phyloP scores from a whole-genome alignment of 2,329 filamentous ascomycete genomes.

The Emericellopsis atlantica region DNA sequence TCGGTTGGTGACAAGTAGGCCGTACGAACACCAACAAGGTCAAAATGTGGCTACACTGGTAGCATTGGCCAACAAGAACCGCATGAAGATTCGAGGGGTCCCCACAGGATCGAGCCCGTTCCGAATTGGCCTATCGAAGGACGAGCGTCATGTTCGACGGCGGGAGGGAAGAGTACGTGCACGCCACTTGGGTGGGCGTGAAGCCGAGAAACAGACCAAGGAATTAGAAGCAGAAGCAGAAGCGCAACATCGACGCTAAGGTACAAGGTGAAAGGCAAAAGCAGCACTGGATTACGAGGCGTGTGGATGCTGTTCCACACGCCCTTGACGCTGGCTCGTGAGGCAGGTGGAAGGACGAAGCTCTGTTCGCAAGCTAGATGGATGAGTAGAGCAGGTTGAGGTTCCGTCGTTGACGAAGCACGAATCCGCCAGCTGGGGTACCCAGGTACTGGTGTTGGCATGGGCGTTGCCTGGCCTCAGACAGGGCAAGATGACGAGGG shows the following conservation, averaged over 20 bases:
- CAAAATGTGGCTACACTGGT: background rate
- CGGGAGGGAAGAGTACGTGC: background rate
- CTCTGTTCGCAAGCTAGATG: too few relatives aligned
- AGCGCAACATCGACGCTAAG: conserved; percentile 1
- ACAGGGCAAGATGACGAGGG: too few relatives aligned
- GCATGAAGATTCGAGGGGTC: background rate
- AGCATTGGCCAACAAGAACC: background rate
- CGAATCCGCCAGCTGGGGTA: too few relatives aligned
- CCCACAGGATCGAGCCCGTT: too few relatives aligned
- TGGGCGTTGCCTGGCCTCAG: too few relatives aligned
- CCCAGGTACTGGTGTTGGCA: too few relatives aligned
- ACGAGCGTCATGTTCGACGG: too few relatives aligned
- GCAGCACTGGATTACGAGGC: conserved; percentile 18
- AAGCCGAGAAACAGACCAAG: background rate
- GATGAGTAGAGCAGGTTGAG: too few relatives aligned
- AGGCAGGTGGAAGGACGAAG: background rate
- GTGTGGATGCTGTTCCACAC: conserved; percentile 4
- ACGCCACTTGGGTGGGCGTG: background rate
- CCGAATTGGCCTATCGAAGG: too few relatives aligned
- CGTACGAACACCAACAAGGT: too few relatives aligned
- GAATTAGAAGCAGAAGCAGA: background rate
- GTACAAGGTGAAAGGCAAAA: conserved; percentile 5
- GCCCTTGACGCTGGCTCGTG: background rate
- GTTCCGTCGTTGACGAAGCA: too few relatives aligned
- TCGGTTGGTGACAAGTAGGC: background rate